These are phyloP conservation scores for Periconia macrospinosa DNA, from an alignment of 2,329 filamentous ascomycete species.

Conservation along the genomic window DNA sequence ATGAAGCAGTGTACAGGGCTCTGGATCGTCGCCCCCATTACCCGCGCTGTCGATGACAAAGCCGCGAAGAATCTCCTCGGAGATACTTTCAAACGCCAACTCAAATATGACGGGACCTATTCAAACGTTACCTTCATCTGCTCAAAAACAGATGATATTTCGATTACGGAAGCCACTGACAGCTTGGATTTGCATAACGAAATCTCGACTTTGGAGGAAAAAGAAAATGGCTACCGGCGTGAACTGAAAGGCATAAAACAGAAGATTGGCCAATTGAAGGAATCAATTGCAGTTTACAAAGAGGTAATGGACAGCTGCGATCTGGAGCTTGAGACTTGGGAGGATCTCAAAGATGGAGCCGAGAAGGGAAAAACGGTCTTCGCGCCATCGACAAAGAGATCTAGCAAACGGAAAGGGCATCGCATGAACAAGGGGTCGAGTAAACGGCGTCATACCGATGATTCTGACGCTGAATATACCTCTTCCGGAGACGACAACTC, in stretches of 20 bases:
- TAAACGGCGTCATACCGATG: constrained; percentile 19
- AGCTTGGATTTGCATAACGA: constrained; percentile 41
- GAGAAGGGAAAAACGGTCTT: constrained; percentile 49
- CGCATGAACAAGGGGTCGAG: constrained; percentile 7
- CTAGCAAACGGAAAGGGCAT: constrained; percentile 48
- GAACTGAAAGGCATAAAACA: constrained; percentile 19
- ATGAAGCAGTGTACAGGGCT: constrained; percentile 62
- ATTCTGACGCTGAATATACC: constrained; percentile 21
- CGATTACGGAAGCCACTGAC: constrained; percentile 48
- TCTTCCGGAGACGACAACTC: constrained; percentile 21
- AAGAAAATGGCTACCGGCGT: constrained; percentile 16
- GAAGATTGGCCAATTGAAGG: constrained; percentile 29
- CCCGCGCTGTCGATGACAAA: constrained; percentile 62
- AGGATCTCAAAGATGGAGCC: constrained; percentile 42
- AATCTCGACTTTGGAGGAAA: constrained; percentile 30
- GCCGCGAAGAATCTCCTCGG: constrained; percentile 60
- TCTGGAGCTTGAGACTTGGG: constrained; percentile 42
- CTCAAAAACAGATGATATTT: constrained; percentile 65
- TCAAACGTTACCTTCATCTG: constrained; percentile 63
- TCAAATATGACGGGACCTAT: constrained; percentile 61
- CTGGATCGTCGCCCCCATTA: constrained; percentile 67
- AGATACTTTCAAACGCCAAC: constrained; percentile 59
- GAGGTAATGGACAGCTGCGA: constrained; percentile 18
- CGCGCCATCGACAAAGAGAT: constrained; percentile 28
- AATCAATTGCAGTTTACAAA: constrained; percentile 39